phyloP scores from a whole-genome alignment of 73 alveolate genomes.

The Paramecium octaurelia region DNA sequence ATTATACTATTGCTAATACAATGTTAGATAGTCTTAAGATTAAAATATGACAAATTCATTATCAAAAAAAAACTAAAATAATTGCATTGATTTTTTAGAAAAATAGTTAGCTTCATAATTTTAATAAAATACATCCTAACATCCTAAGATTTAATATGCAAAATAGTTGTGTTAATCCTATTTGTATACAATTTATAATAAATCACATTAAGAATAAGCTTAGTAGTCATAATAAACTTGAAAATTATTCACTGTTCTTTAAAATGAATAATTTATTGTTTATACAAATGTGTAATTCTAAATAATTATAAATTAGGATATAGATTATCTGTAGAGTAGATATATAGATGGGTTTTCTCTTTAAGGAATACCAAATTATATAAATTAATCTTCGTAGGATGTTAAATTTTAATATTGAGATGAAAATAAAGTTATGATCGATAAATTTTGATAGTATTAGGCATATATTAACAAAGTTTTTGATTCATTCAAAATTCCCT shows the following conservation, averaged over 20 bases:
- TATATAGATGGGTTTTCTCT: background rate
- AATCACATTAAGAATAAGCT: background rate
- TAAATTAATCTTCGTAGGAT: background rate
- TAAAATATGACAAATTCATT: too few species aligned
- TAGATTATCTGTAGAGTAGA: background rate
- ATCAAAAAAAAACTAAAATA: background rate
- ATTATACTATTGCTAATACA: too few species aligned
- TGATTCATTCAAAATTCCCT: background rate
- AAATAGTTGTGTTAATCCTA: too few species aligned
- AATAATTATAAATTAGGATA: too few species aligned
- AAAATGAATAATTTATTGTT: too few species aligned
- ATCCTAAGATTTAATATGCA: too few species aligned
- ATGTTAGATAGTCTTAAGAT: background rate
- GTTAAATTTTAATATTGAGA: background rate
- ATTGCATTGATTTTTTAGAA: too few species aligned
- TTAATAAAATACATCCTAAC: too few species aligned
- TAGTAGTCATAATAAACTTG: background rate
- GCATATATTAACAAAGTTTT: background rate
- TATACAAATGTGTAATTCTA: background rate
- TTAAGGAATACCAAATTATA: background rate
- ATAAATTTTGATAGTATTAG: background rate
- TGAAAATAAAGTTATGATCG: background rate
- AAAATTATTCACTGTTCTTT: too few species aligned
- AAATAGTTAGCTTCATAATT: too few species aligned
- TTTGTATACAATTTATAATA: too few species aligned